These are phyloP conservation scores for Conticribra weissflogii DNA, from an alignment of 108 stramenopile genomes.

Conservation along the genomic window DNA sequence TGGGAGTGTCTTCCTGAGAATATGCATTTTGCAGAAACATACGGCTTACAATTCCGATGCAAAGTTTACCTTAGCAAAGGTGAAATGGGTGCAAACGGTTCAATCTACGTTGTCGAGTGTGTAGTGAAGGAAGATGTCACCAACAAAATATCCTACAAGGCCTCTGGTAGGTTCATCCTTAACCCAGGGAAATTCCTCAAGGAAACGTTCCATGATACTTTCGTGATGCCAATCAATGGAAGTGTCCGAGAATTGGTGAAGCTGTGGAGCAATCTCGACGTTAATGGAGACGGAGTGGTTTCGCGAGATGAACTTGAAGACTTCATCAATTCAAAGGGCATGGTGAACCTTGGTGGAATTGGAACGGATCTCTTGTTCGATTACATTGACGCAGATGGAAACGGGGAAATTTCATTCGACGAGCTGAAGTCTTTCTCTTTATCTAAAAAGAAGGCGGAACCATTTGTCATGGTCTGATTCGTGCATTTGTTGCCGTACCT, in stretches of 20 bases:
- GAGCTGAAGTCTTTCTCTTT: background rate
- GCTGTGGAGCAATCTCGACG: background rate
- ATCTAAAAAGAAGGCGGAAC: too few species aligned
- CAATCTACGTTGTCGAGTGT: constrained; percentile 21
- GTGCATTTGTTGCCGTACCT: too few species aligned
- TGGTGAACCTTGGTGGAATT: background rate
- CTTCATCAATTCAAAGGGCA: too few species aligned
- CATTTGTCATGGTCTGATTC: too few species aligned
- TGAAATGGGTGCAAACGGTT: constrained; percentile 23
- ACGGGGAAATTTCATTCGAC: background rate
- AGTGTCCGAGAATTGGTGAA: background rate
- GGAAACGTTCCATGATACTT: background rate
- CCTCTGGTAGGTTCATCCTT: background rate
- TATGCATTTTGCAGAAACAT: constrained; percentile 24
- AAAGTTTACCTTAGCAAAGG: constrained; percentile 27
- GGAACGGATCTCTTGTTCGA: background rate
- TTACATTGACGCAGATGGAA: background rate
- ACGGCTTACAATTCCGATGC: constrained; percentile 20
- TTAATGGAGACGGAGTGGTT: background rate
- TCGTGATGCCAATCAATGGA: background rate
- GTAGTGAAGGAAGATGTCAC: constrained; percentile 17
- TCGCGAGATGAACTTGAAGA: background rate
- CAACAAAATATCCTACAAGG: constrained; percentile 14
- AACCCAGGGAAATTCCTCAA: background rate
- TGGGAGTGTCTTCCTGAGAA: constrained; percentile 31